These are phyloP conservation scores for Blastobotrys indianensis DNA, from an alignment of 1,139 yeast species.

Conservation along the genomic window DNA sequence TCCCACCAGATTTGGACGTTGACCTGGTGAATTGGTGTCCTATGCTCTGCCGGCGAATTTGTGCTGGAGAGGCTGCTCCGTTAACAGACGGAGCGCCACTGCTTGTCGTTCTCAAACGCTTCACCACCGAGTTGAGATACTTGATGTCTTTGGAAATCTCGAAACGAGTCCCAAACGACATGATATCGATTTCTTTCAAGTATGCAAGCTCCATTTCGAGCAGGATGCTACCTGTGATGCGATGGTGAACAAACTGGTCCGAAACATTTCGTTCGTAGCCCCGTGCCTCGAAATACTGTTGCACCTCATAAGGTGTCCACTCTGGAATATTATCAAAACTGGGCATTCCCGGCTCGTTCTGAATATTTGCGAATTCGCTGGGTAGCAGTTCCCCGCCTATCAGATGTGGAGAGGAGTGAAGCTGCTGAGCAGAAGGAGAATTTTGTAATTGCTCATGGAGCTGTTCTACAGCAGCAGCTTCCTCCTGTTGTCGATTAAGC, in stretches of 20 bases:
- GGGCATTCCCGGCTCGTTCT: slow-evolving; percentile 9
- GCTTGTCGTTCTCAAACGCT: slow-evolving; percentile 7
- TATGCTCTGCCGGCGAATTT: slow-evolving; percentile 9
- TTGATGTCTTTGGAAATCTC: slow-evolving; percentile 88
- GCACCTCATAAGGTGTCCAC: slow-evolving; percentile 90
- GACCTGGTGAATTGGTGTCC: slow-evolving; percentile 8
- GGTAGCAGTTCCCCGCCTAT: too few relatives aligned
- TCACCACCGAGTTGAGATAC: slow-evolving; percentile 38
- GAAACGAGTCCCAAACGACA: slow-evolving; percentile 91
- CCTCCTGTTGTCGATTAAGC: slow-evolving; percentile 30
- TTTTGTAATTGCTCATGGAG: too few relatives aligned
- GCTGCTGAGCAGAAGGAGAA: too few relatives aligned
- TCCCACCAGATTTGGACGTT: slow-evolving; percentile 1
- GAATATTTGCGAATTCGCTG: slow-evolving; percentile 1
- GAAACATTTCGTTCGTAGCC: slow-evolving; percentile 74
- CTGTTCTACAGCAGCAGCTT: too few relatives aligned
- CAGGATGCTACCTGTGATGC: slow-evolving; percentile 79
- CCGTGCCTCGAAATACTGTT: slow-evolving; percentile 61
- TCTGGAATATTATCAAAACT: slow-evolving; percentile 21
- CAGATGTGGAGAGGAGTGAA: too few relatives aligned
- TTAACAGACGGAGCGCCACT: background rate
- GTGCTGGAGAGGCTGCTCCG: slow-evolving; percentile 3
- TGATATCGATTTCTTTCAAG: slow-evolving; percentile 84
- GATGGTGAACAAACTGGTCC: slow-evolving; percentile 76
- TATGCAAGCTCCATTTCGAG: slow-evolving; percentile 80